Percentiles rank a stretch among this genome's conserved stretches.
phyloP scores from a whole-genome alignment of 139 green algal genomes.

The Marvania coccoides region DNA sequence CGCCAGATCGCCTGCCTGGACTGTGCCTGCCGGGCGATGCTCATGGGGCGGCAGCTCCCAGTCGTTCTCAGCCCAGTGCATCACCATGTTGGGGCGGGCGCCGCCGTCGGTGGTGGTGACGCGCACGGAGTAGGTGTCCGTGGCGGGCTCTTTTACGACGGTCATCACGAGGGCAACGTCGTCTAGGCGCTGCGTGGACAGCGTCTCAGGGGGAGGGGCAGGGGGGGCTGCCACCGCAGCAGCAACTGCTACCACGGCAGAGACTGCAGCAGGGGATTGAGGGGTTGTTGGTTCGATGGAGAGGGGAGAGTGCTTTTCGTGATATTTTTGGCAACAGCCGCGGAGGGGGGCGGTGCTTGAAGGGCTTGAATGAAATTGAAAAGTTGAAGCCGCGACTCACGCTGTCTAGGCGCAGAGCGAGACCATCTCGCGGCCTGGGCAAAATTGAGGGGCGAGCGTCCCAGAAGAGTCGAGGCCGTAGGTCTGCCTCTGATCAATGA shows the following conservation, averaged over 20 bases:
- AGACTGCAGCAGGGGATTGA: not conserved
- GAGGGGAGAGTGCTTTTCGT: not conserved
- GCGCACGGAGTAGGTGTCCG: not conserved
- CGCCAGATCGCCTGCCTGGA: conserved; percentile 37
- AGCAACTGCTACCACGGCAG: not conserved
- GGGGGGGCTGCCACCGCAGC: not conserved
- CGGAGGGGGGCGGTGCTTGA: too few relatives aligned
- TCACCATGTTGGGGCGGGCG: conserved; percentile 13
- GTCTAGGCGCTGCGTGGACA: not conserved
- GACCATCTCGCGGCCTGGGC: too few relatives aligned
- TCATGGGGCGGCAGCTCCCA: conserved; percentile 46
- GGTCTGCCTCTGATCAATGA: too few relatives aligned
- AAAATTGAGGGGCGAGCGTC: too few relatives aligned
- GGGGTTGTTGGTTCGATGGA: not conserved
- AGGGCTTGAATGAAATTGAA: too few relatives aligned
- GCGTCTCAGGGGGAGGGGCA: not conserved
- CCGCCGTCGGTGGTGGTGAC: not conserved
- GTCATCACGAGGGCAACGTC: conserved; percentile 8
- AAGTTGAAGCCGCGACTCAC: too few relatives aligned
- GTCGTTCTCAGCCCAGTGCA: conserved; percentile 76
- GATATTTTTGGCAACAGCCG: too few relatives aligned
- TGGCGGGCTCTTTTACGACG: not conserved
- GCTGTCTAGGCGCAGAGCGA: too few relatives aligned
- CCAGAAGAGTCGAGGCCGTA: too few relatives aligned
- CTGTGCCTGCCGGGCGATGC: conserved; percentile 19